Evolutionary conservation across 148 eudicot genomes (phyloP), one percentile per base, ranked within the genome.

Genomic region (Polygonum aviculare): DNA sequence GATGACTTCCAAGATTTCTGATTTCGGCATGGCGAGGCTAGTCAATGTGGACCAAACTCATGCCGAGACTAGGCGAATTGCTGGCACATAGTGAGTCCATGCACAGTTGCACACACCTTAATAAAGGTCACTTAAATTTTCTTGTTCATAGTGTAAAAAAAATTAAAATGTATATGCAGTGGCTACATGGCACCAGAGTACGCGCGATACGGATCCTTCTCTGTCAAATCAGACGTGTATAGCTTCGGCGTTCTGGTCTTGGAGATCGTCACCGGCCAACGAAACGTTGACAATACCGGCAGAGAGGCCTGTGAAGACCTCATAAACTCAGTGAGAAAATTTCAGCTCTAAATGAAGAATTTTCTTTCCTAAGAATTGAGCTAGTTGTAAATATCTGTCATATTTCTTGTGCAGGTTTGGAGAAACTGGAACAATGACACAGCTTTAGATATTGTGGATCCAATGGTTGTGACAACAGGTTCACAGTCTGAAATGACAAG

Each of bases 151-250:
- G 12, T 48, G 50, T 12, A 10, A 48, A 1, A 48, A 11, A 12
- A 11, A 41, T 41, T 44, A 8, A 44, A 55, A 69, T 19, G 36
- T 7, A 0, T 0, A 12, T 76, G 62, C 80, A 87, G 90, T 69
- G 93, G 90, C 5, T 89, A 87, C 36, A 87, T 87, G 89, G 71
- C 89, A 47, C 89, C 89, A 4, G 89, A 87, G 36, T 89, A 86
- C 69, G 85, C 82, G 67, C 79, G 76, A 71, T 55, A 74, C 9
- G 88, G 87, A 16, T 62, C 40, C n/a, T 80, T 87, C 15, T 87
- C 90, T 0, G 77, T 72, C 3, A 90, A 87, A 74, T 78, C 84
- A 0, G 89, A 87, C 70, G 87, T 90, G 2, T 90, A 77, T 60
- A 87, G 93, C 82, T 87, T 86, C 9, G 93, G 88, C 0, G 83